Base-by-base conservation (phyloP, 176 grass and related monocot species). In the Calamus simplicifolius region DNA sequence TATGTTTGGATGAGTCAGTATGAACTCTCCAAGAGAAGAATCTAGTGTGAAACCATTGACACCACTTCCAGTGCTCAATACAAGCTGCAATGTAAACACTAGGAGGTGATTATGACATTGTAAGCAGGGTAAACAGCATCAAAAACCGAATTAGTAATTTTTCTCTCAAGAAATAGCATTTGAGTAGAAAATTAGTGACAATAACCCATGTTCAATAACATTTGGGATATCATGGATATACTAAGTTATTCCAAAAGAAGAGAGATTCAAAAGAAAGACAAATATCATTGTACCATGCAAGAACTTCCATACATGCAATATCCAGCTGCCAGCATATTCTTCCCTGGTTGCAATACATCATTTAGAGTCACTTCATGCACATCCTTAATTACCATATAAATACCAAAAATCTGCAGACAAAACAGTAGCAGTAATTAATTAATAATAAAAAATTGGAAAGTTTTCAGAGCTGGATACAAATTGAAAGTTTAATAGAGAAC, bases 301-400 rank as follows among this genome's bases (percentile, higher is more conserved):
- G 93, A 98, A 83, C 93, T 98, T 3, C 93, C 93, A 19, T 98
- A 98, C 93, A 98, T 98, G 73, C 93, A 98, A 78, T 98, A 98
- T 6, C 93, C 93, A 30, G 87, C 87, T 69, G 87, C 93, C 55
- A 98, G 59, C 93, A 98, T 98, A 61, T 85, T 67, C 43, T 85
- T 98, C 50, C 93, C 93, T 4, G 93, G 84, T 71, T 81, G 87
- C 68, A 98, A 31, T 3, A 98, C 93, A 5, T 98, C 93, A 17
- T 82, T 70, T 53, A 98, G 56, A 58, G 75, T 92, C 5, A 78
- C 69, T 51, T 72, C 85, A 1, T 88, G 56, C 27, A 69, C 25
- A 81, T 98, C 81, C 58, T 88, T 75, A n/a, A n/a, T n/a, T 48
- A 98, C 75, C 79, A 83, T 76, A 64, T 98, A 98, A 25, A 98